Base-by-base conservation (phyloP, 1,284 basidiomycete genomes). In the Austroboletus niveus region DNA sequence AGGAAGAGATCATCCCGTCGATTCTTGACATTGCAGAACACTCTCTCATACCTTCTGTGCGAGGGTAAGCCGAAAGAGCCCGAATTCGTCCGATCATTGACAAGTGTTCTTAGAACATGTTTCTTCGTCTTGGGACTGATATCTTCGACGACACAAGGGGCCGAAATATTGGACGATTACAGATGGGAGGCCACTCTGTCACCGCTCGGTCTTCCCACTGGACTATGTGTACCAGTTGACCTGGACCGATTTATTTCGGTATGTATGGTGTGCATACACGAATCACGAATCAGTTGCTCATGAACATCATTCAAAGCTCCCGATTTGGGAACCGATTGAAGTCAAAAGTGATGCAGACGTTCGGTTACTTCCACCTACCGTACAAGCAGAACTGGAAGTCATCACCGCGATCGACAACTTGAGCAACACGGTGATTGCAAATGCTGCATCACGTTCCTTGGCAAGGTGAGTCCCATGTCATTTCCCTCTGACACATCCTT, bases 381-480 rank as follows among this genome's bases (percentile, higher is more conserved):
- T 80, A 2, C 84, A 87, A 50, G 73, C 84, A 40, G 94, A 98
- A 62, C 77, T 85, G n/a, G 91, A 96, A 59, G 87, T 95, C 32
- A 80, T 96, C 62, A 86, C 87, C 5, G 87, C 92, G 9, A 91
- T 99, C 45, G 89, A 95, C 60, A 98, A 98, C 65, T 76, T 99
- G 38, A 89, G 92, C 43, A 99, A 99, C 63, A 93, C 95, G 24
- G 94, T 99, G 48, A 88, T 99, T 50, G 94, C 95, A 4, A 95
- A 95, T 58, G 83, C 89, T 22, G 93, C 94, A 4, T 97, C 94
- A 30, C 82, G 92, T 51, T 87, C 89, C 27, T 75, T 98, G 38
- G 87, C 91, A 32, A 85, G 82, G 92, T 92, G 63, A 55, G 79
- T 52, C 14, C 53, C 51, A 22, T 44, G 5, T 45, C 32, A 31